Evolutionary conservation across 139 green algal genomes (phyloP).

Genomic region (Raphidocelis subcapitata): DNA sequence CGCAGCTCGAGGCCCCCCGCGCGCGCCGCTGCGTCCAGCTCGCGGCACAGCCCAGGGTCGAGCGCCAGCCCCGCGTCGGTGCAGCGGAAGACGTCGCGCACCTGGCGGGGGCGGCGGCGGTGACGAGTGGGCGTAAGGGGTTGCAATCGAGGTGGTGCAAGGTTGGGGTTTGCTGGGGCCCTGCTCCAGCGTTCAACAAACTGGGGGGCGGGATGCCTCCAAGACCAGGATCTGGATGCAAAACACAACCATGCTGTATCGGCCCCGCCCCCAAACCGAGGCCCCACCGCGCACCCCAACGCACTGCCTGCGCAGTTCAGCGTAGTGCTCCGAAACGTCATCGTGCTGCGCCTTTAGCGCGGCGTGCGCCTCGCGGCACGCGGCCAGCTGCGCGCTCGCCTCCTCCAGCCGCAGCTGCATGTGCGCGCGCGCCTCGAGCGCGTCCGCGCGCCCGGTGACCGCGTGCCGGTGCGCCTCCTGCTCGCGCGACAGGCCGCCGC

Average conservation of each 20-base stretch:
- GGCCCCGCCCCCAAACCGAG: no score
- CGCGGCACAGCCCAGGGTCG: not conserved
- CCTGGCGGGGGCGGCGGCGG: not conserved
- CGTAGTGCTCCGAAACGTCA: conserved; percentile 7
- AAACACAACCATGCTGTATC: no score
- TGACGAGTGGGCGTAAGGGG: no score
- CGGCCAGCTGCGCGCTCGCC: conserved; percentile 5
- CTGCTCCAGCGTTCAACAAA: no score
- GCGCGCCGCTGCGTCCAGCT: not conserved
- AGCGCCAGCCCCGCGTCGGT: conserved; percentile 8
- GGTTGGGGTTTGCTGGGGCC: no score
- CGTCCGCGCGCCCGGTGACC: conserved; percentile 43
- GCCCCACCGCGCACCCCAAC: not conserved
- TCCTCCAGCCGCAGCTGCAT: conserved; percentile 30
- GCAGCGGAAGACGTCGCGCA: conserved; percentile 12
- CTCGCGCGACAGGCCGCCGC: conserved; percentile 33
- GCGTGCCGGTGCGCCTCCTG: conserved; percentile 46
- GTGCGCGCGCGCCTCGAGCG: conserved; percentile 35
- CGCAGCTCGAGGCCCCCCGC: not conserved
- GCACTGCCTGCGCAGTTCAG: conserved; percentile 5
- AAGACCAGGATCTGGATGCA: no score
- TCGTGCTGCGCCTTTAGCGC: conserved; percentile 5
- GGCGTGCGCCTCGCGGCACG: not conserved
- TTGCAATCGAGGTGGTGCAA: no score
- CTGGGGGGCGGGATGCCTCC: no score